Evolutionary conservation across 2,329 filamentous ascomycete genomes (phyloP).

Genomic region (Monilinia vaccinii-corymbosi): DNA sequence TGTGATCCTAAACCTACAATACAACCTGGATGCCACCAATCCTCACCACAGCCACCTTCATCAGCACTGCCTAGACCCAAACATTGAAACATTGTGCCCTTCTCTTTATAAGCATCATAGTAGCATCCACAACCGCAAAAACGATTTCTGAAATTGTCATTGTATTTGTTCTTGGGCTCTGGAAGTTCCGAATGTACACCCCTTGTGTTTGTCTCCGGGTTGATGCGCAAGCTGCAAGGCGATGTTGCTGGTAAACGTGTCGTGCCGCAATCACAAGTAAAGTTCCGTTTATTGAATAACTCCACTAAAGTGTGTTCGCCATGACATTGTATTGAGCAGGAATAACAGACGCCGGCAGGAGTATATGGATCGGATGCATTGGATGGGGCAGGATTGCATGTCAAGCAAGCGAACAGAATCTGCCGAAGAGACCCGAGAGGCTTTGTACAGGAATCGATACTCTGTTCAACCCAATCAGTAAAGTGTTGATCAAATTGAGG

Average conservation of each 20-base stretch:
- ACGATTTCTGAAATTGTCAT: constrained; percentile 86
- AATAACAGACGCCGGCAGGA: constrained; percentile 85
- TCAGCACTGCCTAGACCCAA: constrained; percentile 72
- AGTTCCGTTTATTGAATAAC: constrained; percentile 91
- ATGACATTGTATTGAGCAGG: constrained; percentile 93
- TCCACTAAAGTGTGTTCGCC: constrained; percentile 92
- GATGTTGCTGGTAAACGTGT: constrained; percentile 58
- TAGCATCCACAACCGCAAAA: constrained; percentile 87
- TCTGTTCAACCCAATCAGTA: constrained; percentile 40
- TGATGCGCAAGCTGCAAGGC: constrained; percentile 67
- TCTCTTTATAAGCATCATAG: constrained; percentile 82
- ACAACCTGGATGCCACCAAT: constrained; percentile 96
- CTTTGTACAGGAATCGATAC: constrained; percentile 88
- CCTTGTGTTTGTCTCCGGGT: constrained; percentile 64
- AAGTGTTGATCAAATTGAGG: background rate
- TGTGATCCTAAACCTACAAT: constrained; percentile 69
- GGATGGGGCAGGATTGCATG: constrained; percentile 74
- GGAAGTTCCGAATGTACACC: constrained; percentile 73
- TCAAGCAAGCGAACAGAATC: constrained; percentile 83
- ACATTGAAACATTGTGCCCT: constrained; percentile 98
- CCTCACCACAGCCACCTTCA: constrained; percentile 85
- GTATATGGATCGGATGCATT: constrained; percentile 53
- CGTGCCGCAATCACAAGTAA: constrained; percentile 93
- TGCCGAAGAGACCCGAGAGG: constrained; percentile 83
- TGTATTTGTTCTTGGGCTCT: constrained; percentile 72